These are phyloP conservation scores for Teratosphaeria zuluensis DNA, from an alignment of 2,329 filamentous ascomycete species.

Conservation along the genomic window DNA sequence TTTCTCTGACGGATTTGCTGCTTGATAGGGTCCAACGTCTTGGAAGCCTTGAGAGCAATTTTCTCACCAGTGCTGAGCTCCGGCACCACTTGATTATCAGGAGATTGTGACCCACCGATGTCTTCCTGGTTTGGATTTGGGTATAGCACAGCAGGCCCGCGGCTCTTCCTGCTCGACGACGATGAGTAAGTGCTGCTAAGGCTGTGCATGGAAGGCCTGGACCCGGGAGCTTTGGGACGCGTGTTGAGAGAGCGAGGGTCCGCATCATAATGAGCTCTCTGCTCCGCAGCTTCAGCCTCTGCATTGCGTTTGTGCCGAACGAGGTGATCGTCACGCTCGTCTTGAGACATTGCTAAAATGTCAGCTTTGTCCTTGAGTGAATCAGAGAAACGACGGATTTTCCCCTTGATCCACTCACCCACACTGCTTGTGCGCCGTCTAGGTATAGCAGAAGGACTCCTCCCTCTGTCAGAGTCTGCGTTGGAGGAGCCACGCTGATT, in stretches of 20 bases:
- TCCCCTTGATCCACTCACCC: background rate
- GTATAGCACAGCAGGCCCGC: background rate
- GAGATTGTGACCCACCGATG: background rate
- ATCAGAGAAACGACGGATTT: constrained; percentile 1
- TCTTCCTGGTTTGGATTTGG: background rate
- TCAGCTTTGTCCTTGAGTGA: constrained; percentile 2
- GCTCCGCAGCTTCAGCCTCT: background rate
- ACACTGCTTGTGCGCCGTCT: background rate
- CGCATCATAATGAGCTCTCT: background rate
- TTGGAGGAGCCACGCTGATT: background rate
- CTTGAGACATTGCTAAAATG: constrained; percentile 1
- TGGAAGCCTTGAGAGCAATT: background rate
- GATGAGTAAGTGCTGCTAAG: background rate
- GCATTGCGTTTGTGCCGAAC: background rate
- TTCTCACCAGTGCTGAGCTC: background rate
- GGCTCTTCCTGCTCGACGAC: background rate
- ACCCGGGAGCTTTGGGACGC: background rate
- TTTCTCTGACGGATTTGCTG: background rate
- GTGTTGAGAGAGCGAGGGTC: background rate
- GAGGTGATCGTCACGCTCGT: background rate
- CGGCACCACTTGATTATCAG: background rate
- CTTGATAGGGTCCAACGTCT: constrained; percentile 1
- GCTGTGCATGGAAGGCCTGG: background rate
- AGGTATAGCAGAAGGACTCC: background rate
- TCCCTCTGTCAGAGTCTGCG: background rate